These are phyloP conservation scores for Desmodesmus armatus DNA, from an alignment of 139 green algal species.

Conservation along the genomic window DNA sequence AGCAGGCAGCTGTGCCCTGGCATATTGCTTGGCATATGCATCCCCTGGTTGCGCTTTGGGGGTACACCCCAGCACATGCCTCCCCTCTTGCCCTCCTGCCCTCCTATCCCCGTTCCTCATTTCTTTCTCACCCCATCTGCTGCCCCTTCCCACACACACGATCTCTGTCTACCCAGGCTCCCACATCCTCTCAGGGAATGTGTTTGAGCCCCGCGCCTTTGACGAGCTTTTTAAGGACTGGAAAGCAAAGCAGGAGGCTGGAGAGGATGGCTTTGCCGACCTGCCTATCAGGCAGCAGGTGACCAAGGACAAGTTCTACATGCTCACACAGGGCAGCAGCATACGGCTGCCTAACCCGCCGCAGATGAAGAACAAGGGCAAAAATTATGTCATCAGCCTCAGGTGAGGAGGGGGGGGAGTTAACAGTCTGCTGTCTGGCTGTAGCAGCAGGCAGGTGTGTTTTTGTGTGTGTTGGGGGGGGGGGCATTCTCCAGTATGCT, in stretches of 20 bases:
- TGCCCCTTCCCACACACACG: too few species aligned
- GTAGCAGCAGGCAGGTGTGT: neutral
- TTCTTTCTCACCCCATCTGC: too few species aligned
- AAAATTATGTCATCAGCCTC: conserved; percentile 91
- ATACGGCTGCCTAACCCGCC: conserved; percentile 60
- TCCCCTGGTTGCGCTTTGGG: too few species aligned
- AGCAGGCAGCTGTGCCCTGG: too few species aligned
- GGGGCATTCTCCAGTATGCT: neutral
- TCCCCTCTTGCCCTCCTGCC: too few species aligned
- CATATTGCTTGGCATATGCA: too few species aligned
- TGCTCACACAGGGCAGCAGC: conserved; percentile 47
- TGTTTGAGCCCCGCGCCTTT: conserved; percentile 87
- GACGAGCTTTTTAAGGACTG: conserved; percentile 92
- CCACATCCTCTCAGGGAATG: conserved; percentile 91
- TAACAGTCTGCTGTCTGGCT: neutral
- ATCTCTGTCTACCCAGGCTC: conserved; percentile 54
- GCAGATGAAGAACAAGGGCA: conserved; percentile 86
- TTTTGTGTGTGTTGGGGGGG: too few species aligned
- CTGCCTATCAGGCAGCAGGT: conserved; percentile 11
- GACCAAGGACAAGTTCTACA: conserved; percentile 55
- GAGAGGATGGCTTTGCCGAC: conserved; percentile 3
- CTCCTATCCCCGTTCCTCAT: too few species aligned
- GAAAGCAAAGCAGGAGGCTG: conserved; percentile 64
- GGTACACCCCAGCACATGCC: too few species aligned
- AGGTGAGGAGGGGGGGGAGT: conserved; percentile 60